phyloP scores from a whole-genome alignment of 2,329 filamentous ascomycete genomes.

The Ambrosiella cleistominuta region DNA sequence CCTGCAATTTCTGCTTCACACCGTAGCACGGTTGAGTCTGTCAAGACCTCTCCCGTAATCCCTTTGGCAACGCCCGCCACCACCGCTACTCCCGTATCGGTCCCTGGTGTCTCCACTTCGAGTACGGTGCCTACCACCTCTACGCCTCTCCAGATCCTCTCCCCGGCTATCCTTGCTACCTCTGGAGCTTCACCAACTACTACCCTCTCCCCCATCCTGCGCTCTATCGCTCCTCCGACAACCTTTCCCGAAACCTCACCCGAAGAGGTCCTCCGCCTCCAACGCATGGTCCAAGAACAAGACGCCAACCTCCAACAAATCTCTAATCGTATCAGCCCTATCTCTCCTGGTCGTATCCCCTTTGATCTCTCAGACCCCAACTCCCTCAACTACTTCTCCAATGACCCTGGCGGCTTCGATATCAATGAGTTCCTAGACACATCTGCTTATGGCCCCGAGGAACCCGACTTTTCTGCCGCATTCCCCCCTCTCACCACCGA shows the following conservation, averaged over 20 bases:
- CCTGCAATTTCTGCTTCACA: not conserved
- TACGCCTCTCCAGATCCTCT: constrained; percentile 15
- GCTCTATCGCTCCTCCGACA: constrained; percentile 32
- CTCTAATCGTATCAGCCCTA: constrained; percentile 54
- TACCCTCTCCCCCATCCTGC: constrained; percentile 34
- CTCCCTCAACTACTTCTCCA: constrained; percentile 16
- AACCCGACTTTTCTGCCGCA: constrained; percentile 23
- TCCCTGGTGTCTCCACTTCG: constrained; percentile 1
- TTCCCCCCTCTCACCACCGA: not conserved
- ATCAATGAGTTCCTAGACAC: constrained; percentile 25
- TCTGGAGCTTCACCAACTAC: constrained; percentile 15
- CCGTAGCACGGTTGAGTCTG: constrained; percentile 1
- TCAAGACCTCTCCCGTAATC: not conserved
- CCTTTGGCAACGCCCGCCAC: constrained; percentile 15
- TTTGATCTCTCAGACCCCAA: constrained; percentile 35
- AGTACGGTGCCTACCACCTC: constrained; percentile 2
- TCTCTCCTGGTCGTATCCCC: constrained; percentile 65
- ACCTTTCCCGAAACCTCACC: constrained; percentile 50
- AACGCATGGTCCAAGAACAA: constrained; percentile 64
- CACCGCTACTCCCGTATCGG: constrained; percentile 14
- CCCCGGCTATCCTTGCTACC: constrained; percentile 12
- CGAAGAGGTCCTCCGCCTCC: constrained; percentile 60
- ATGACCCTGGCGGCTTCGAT: constrained; percentile 21
- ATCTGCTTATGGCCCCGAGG: constrained; percentile 24
- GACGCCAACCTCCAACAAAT: constrained; percentile 60